Base-by-base conservation (phyloP, 2,329 filamentous ascomycete genomes). In the Colletotrichum sp. region DNA sequence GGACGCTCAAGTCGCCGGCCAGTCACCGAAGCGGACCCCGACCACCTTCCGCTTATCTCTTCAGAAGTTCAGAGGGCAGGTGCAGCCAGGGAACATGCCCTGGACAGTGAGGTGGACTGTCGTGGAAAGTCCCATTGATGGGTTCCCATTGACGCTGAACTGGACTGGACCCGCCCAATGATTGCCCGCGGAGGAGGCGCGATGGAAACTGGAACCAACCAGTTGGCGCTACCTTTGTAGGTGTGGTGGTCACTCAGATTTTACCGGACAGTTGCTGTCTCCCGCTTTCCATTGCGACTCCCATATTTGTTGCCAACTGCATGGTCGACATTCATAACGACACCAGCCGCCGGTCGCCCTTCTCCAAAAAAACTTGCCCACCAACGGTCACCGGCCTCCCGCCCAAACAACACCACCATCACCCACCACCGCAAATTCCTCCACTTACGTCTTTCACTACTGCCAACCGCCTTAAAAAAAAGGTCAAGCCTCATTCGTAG, bases 11-110 rank as follows among this genome's bases (percentile, higher is more conserved):
- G 74, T 55, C 71, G 71, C 22, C 44, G 44, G 44, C n/a, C 68
- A 65, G 72, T 70, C 68, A 68, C 72, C 67, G 57, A 52, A 61
- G 68, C 68, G 71, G 71, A 63, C 71, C 74, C 71, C 71, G 67
- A 74, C 74, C 71, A 67, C 70, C 36, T 48, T 52, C 75, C 66
- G 67, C 75, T 77, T 75, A 77, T 75, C 75, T 69, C 25, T 73
- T 36, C 0, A 52, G n/a, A 22, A 13, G 44, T 22, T 52, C 11
- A 52, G 44, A 52, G 44, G 55, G 55, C 55, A 59, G 27, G 55
- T 19, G 4, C 27, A 59, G 55, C 55, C 55, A 16, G 55, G 22
- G 27, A 48, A 48, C 39, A 22, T 48, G 55, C 22, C 27, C 55
- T 25, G 36, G 36, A 8, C 36, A 25, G n/a, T n/a, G n/a, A n/a